Evolutionary conservation across 1,284 basidiomycete genomes (phyloP).

Genomic region (Heterobasidion annosum): DNA sequence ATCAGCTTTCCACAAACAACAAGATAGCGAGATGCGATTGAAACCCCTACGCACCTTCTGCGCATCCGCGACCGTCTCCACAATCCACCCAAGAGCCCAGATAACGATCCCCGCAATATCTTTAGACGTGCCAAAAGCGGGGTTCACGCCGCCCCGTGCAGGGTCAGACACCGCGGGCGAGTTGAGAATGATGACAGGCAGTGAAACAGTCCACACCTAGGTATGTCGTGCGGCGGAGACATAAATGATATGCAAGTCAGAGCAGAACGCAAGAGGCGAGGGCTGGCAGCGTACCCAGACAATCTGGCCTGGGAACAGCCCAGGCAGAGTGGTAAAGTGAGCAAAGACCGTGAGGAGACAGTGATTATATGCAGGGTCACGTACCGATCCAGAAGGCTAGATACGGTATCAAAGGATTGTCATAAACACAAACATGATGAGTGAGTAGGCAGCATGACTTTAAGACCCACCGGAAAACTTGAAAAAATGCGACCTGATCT

Average conservation of each 20-base stretch:
- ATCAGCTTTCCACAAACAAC: background rate
- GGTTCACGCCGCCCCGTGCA: slow-evolving; percentile 32
- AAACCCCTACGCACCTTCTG: slow-evolving; percentile 41
- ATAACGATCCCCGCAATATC: slow-evolving; percentile 67
- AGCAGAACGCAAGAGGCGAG: background rate
- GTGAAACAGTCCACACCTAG: slow-evolving; percentile 60
- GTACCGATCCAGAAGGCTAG: slow-evolving; percentile 43
- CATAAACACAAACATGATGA: slow-evolving; percentile 11
- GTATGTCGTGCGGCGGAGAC: no score
- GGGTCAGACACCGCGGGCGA: slow-evolving; percentile 54
- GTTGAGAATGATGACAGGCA: slow-evolving; percentile 59
- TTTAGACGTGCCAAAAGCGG: slow-evolving; percentile 48
- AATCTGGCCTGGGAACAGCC: slow-evolving; percentile 32
- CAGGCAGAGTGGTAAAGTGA: background rate
- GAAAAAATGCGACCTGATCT: slow-evolving; percentile 58
- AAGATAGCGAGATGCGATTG: background rate
- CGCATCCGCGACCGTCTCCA: slow-evolving; percentile 54
- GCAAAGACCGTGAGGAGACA: background rate
- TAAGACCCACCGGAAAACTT: slow-evolving; percentile 45
- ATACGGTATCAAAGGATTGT: no score
- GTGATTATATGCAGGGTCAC: slow-evolving; percentile 3
- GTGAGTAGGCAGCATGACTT: background rate
- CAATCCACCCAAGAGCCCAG: slow-evolving; percentile 52
- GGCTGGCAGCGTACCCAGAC: slow-evolving; percentile 31
- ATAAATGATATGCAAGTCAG: background rate